Conservation (phyloP, 140 eudicot species). For the Senecio squalidus region DNA sequence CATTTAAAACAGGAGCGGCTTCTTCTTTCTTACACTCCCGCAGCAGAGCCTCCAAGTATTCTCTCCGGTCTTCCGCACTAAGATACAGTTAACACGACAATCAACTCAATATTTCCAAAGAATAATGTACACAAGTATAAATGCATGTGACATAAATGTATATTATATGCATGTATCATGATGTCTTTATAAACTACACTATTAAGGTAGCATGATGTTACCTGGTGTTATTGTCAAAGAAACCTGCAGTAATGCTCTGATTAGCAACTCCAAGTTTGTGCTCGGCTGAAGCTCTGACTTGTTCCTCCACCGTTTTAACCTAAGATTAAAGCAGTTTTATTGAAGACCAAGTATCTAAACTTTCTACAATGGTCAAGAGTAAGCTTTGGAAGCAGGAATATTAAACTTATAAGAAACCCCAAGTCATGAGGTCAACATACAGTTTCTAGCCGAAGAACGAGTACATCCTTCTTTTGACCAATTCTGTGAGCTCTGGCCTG, state of each 20-base stretch:
- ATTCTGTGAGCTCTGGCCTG: constrained; percentile 99
- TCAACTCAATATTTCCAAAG: constrained; percentile 8
- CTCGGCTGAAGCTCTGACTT: constrained; percentile 99
- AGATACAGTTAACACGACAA: constrained; percentile 14
- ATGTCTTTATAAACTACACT: not conserved
- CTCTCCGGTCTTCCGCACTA: constrained; percentile 99
- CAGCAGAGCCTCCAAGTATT: constrained; percentile 93
- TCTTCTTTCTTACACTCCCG: constrained; percentile 98
- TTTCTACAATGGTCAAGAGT: not conserved
- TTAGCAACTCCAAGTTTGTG: constrained; percentile 99
- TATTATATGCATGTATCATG: not conserved
- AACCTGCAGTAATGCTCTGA: constrained; percentile 99
- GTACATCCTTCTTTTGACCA: constrained; percentile 99
- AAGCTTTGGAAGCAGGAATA: constrained; percentile 1
- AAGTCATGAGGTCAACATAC: constrained; percentile 36
- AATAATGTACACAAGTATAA: too few species aligned
- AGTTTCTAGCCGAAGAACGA: constrained; percentile 97
- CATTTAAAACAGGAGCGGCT: constrained; percentile 90
- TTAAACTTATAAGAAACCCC: not conserved
- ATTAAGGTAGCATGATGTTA: constrained; percentile 17
- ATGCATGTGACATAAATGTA: constrained; percentile 2
- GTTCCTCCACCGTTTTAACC: constrained; percentile 99
- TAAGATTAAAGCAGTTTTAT: constrained; percentile 24
- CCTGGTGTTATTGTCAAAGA: constrained; percentile 99
- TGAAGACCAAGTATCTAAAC: not conserved